These are phyloP conservation scores for Polysphondylium violaceum DNA, from an alignment of 78 protist species.

Conservation along the genomic window DNA sequence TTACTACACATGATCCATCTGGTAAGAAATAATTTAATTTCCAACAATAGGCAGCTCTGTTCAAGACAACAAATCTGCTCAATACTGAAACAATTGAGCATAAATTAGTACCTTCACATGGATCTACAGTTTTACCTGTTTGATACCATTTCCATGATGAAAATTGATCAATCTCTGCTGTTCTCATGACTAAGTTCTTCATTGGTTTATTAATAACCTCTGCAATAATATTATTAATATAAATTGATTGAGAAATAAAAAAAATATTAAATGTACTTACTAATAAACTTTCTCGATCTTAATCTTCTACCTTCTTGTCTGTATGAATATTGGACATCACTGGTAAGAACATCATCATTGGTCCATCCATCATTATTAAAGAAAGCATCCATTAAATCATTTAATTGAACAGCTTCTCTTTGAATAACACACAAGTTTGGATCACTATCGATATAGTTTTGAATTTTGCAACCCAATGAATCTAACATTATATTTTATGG, in stretches of 20 bases:
- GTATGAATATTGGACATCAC: slow-evolving; percentile 11
- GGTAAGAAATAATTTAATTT: slow-evolving; percentile 11
- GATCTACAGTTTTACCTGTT: background rate
- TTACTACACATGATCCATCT: slow-evolving; percentile 18
- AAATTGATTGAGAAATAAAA: background rate
- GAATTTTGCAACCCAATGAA: background rate
- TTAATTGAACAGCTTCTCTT: slow-evolving; percentile 28
- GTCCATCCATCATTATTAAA: slow-evolving; percentile 38
- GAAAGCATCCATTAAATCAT: slow-evolving; percentile 52
- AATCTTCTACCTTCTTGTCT: slow-evolving; percentile 31
- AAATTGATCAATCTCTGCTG: slow-evolving; percentile 22
- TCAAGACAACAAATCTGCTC: slow-evolving; percentile 47
- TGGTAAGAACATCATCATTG: background rate
- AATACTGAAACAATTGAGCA: slow-evolving; percentile 34
- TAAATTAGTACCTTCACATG: slow-evolving; percentile 8
- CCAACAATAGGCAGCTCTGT: slow-evolving; percentile 78
- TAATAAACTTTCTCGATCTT: slow-evolving; percentile 56
- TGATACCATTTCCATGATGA: slow-evolving; percentile 72
- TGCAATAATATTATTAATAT: background rate
- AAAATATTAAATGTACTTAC: slow-evolving; percentile 11
- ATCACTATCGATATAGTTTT: slow-evolving; percentile 1
- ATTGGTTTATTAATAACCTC: slow-evolving; percentile 34
- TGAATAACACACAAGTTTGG: background rate
- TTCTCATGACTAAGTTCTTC: background rate
- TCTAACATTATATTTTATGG: slow-evolving; percentile 2